phyloP scores from a whole-genome alignment of 2,329 filamentous ascomycete species.

The Coleophoma crateriformis region DNA sequence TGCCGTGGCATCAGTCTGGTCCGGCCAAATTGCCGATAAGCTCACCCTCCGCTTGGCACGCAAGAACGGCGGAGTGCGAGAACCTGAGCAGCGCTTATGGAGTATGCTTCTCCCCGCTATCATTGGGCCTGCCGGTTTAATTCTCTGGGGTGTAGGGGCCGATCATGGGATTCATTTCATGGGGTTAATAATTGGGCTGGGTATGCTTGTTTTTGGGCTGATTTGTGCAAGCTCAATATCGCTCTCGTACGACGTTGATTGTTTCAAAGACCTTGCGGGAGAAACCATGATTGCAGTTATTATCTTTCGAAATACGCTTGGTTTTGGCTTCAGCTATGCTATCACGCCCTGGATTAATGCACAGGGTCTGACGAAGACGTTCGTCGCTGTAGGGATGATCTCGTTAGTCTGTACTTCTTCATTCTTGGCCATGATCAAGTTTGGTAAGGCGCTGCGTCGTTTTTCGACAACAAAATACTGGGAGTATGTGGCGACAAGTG shows the following conservation, averaged over 20 bases:
- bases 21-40: conserved; percentile 22
- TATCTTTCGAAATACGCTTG: conserved; percentile 36
- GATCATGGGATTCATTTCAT: conserved; percentile 38
- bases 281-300: conserved; percentile 42
- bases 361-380: conserved; percentile 32
- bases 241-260: conserved; percentile 38
- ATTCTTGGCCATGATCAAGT: conserved; percentile 40
- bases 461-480: too few species aligned
- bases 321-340: conserved; percentile 41
- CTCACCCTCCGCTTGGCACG: conserved; percentile 30
- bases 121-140: conserved; percentile 35
- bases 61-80: conserved; percentile 31
- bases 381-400: conserved; percentile 29
- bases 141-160: conserved; percentile 46
- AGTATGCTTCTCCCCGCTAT: conserved; percentile 28
- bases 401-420: too few species aligned
- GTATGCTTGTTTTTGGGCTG: conserved; percentile 31
- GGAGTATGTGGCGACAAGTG: too few species aligned
- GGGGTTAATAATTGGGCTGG: conserved; percentile 41
- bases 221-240: background rate
- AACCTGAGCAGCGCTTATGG: conserved; percentile 26
- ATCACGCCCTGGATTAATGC: conserved; percentile 34
- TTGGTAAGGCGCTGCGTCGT: conserved; percentile 29
- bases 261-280: conserved; percentile 36
- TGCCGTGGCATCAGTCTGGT: conserved; percentile 19